Conservation (phyloP, 164 flowering plant species). For the Taxillus chinensis region DNA sequence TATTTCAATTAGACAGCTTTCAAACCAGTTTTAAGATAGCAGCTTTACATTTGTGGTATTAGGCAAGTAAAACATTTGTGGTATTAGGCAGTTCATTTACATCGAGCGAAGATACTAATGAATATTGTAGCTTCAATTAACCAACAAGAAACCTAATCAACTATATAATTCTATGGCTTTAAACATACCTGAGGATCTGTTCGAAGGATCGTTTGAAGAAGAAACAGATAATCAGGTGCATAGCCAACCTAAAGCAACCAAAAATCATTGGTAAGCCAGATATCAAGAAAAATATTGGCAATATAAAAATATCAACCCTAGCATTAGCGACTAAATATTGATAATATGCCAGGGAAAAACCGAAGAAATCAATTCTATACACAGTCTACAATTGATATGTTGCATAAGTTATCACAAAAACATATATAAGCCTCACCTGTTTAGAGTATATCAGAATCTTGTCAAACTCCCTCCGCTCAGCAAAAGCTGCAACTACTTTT, state of each 20-base stretch:
- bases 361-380: too few species aligned
- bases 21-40: too few species aligned
- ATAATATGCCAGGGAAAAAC: too few species aligned
- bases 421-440: conserved; percentile 43
- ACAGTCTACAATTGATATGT: too few species aligned
- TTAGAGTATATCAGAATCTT: conserved; percentile 94
- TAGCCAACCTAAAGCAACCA: conserved; percentile 75
- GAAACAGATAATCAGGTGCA: conserved; percentile 91
- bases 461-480: conserved; percentile 96
- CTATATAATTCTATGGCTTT: neutral
- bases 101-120: too few species aligned
- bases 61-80: too few species aligned
- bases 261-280: neutral
- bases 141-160: neutral
- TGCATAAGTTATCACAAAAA: neutral
- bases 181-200: conserved; percentile 87
- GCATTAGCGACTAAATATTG: too few species aligned
- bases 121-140: neutral
- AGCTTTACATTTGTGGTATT: too few species aligned
- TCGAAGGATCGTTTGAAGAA: conserved; percentile 93
- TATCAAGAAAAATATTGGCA: too few species aligned
- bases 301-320: too few species aligned
- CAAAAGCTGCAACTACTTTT: conserved; percentile 99
- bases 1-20: too few species aligned
- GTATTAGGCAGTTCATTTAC: too few species aligned